Evolutionary conservation across 2,329 filamentous ascomycete species (phyloP).

Genomic region (Proliferodiscus dingleyae): DNA sequence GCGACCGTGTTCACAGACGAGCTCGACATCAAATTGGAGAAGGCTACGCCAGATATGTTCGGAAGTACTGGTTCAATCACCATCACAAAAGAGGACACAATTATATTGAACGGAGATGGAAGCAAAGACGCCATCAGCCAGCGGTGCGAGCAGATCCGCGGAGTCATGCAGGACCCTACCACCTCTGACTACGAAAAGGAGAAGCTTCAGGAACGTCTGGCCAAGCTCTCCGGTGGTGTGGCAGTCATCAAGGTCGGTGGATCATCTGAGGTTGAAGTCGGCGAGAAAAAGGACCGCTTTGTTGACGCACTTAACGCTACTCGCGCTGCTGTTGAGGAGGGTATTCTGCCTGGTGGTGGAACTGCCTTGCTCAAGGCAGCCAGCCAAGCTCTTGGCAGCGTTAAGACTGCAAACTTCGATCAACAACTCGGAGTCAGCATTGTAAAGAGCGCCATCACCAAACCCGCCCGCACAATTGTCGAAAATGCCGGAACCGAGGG

Average conservation of each 20-base stretch:
- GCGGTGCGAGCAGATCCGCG: constrained; percentile 98
- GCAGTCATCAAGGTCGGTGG: constrained; percentile 99
- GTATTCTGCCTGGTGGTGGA: constrained; percentile 96
- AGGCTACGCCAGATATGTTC: constrained; percentile 92
- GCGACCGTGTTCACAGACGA: constrained; percentile 97
- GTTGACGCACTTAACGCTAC: constrained; percentile 98
- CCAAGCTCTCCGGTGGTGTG: constrained; percentile 97
- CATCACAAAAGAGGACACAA: constrained; percentile 99
- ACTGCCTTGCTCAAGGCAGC: constrained; percentile 97
- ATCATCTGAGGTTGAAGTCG: constrained; percentile 95
- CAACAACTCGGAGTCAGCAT: constrained; percentile 98
- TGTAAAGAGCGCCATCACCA: constrained; percentile 96
- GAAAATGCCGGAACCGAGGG: constrained; percentile 97
- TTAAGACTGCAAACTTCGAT: constrained; percentile 95
- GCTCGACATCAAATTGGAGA: constrained; percentile 98
- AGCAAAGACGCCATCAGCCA: constrained; percentile 90
- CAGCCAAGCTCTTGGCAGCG: constrained; percentile 72
- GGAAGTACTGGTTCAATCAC: constrained; percentile 97
- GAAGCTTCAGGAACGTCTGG: constrained; percentile 99
- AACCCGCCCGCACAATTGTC: constrained; percentile 88
- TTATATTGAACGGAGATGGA: constrained; percentile 94
- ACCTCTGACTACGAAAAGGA: constrained; percentile 99
- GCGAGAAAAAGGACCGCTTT: constrained; percentile 99
- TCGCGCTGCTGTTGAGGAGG: constrained; percentile 96
- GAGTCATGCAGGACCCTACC: constrained; percentile 86